Conservation (phyloP, 2,329 filamentous ascomycete genomes). For the Clonostachys chloroleuca region DNA sequence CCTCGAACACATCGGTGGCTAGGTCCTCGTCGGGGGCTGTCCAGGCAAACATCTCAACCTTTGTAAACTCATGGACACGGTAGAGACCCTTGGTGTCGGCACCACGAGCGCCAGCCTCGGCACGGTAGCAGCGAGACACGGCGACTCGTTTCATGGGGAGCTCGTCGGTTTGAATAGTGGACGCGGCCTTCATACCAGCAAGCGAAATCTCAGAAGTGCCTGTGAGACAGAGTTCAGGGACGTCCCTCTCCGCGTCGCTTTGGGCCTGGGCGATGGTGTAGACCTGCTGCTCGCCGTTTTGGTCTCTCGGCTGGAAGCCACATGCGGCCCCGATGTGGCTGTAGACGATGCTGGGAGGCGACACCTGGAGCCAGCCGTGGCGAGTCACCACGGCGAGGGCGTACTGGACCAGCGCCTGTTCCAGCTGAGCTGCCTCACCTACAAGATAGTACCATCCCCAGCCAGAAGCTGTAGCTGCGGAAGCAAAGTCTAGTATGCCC, state of each 20-base stretch:
- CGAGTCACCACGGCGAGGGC: slow-evolving; percentile 69
- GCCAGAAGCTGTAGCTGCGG: slow-evolving; percentile 75
- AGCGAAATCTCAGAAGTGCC: slow-evolving; percentile 95
- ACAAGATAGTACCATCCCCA: slow-evolving; percentile 98
- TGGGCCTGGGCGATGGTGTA: slow-evolving; percentile 70
- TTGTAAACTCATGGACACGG: slow-evolving; percentile 96
- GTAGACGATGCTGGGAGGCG: slow-evolving; percentile 88
- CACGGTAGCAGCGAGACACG: slow-evolving; percentile 88
- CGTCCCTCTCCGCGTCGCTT: slow-evolving; percentile 55
- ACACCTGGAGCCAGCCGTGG: slow-evolving; percentile 74
- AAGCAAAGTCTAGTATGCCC: slow-evolving; percentile 86
- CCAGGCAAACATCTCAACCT: slow-evolving; percentile 98
- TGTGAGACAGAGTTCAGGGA: slow-evolving; percentile 70
- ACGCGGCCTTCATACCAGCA: slow-evolving; percentile 81
- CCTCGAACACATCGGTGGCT: slow-evolving; percentile 64
- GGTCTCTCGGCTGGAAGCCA: slow-evolving; percentile 90
- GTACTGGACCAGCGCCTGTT: slow-evolving; percentile 89
- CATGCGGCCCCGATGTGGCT: slow-evolving; percentile 85
- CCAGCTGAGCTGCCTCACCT: slow-evolving; percentile 89
- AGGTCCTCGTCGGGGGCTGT: slow-evolving; percentile 50
- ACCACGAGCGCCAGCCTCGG: slow-evolving; percentile 87
- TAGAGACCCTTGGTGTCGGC: slow-evolving; percentile 92
- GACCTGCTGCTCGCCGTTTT: slow-evolving; percentile 86
- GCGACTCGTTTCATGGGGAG: slow-evolving; percentile 79
- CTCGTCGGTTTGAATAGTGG: slow-evolving; percentile 57